Base-by-base conservation (phyloP, 768 basidiomycete genomes). In the Mycena floridula region DNA sequence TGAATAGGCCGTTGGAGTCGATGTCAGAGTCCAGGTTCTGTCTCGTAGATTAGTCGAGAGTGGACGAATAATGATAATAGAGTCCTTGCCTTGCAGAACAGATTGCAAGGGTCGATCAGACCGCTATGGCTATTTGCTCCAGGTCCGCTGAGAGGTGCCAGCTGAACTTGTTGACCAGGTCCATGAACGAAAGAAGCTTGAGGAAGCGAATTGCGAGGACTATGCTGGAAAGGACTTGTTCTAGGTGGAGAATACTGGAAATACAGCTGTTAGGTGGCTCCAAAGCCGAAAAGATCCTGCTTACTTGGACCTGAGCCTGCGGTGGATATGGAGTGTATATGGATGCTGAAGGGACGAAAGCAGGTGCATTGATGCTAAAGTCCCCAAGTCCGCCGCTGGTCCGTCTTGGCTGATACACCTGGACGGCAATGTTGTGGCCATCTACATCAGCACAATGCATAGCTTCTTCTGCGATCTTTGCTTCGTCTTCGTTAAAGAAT, bases 401-500 rank as follows among this genome's bases (percentile, higher is more conserved):
- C 42, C 86, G 70, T 47, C 80, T 69, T 22, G 77, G 77, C 49
- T 85, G 84, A 59, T 85, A 91, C 32, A 86, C 58, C 53, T 88
- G 85, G 4, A 92, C 85, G 7, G 85, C 80, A 49, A 91, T 91
- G 56, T 89, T 89, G 57, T 85, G 82, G 9, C 87, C 89, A 32
- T 85, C 85, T 12, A 92, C 68, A 35, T 92, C 88, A 13, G 82
- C 76, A 52, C 86, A 90, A 62, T 91, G 88, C 77, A 92, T 73
- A 2, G 82, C 80, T 30, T 84, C 82, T 56, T 92, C 88, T 0
- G 87, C 89, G 20, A 73, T 66, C 21, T 78, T 74, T 6, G 87
- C 89, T 55, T 92, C 89, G 27, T 87, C 85, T 60, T 92, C 90
- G 45, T 82, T 77, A 86, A 87, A 91, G 60, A 86, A 92, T 60